Base-by-base conservation (phyloP, 2,329 filamentous ascomycete species). In the Septoria linicola region DNA sequence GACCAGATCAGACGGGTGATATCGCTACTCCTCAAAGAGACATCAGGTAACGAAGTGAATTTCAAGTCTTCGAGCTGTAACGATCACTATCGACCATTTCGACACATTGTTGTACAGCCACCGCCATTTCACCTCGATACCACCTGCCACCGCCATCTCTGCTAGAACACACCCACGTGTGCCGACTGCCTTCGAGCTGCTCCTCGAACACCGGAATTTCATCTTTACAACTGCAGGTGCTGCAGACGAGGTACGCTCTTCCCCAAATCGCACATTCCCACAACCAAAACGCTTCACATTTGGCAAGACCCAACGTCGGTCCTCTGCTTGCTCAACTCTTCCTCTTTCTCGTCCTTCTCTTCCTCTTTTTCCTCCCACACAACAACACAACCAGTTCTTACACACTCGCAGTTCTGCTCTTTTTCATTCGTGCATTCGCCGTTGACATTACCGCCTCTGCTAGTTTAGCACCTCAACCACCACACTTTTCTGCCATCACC, bases 361-460 rank as follows among this genome's bases (percentile, higher is more conserved):
- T 56, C 54, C 58, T 51, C 45, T 52, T 53, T 48, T 54, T 55
- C 51, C 55, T 46, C 34, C 46, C 59, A 51, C 61, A 59, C 60
- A n/a, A 63, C 57, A 55, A 60, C 62, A 44, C 58, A 59, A 55
- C 59, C 60, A 59, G 54, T 61, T 59, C 56, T 59, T 54, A 60
- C 57, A 55, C 58, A 53, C 53, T 48, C 51, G 46, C 53, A 56
- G 36, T 54, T 55, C 55, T 58, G 44, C 51, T 60, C 56, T 61
- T 67, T 60, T 67, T 66, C 65, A 68, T 68, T 65, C 65, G 64
- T 67, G 63, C 64, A 68, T 69, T 63, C 60, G 61, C 59, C 57
- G 62, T 62, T 61, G 53, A 62, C 57, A 51, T 57, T 58, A 48
- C 59, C 59, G 55, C 57, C 60, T 60, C 59, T 59, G 61, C 57